A percentile compares a stretch with the other conserved stretches of the same genome.
Evolutionary conservation across 441 rosid species (phyloP).

Genomic region (Flueggea neowawraea): DNA sequence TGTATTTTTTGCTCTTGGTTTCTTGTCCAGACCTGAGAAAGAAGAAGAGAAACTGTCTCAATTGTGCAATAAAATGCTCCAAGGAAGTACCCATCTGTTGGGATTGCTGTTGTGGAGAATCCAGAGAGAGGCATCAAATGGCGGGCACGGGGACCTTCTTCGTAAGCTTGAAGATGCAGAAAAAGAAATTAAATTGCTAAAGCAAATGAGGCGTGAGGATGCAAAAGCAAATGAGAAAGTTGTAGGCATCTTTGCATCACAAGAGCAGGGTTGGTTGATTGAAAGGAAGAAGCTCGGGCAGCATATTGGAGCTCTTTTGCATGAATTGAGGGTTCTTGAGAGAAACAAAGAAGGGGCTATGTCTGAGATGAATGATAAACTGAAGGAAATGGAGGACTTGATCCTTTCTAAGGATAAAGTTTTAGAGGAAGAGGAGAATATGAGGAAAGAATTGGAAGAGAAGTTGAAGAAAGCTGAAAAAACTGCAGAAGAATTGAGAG

Average conservation of each 20-base stretch:
- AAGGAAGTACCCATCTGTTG: conserved; percentile 60
- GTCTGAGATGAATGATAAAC: conserved; percentile 38
- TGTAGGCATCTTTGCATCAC: conserved; percentile 75
- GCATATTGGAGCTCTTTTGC: conserved; percentile 57
- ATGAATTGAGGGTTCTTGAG: conserved; percentile 45
- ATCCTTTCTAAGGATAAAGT: conserved; percentile 51
- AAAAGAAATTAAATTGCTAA: conserved; percentile 52
- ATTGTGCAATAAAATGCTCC: conserved; percentile 51
- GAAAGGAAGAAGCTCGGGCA: conserved; percentile 61
- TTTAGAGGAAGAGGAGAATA: conserved; percentile 48
- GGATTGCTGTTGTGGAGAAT: conserved; percentile 68
- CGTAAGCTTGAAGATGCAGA: conserved; percentile 49
- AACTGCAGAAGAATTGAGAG: conserved; percentile 48
- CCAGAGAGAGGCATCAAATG: conserved; percentile 36
- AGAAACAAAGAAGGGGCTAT: conserved; percentile 43
- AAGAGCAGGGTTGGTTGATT: conserved; percentile 76
- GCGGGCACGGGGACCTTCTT: conserved; percentile 32
- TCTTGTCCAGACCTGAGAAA: conserved; percentile 31
- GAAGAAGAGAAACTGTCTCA: conserved; percentile 50
- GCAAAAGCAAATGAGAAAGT: conserved; percentile 95
- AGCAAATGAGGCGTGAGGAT: conserved; percentile 65
- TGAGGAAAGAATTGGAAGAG: conserved; percentile 56
- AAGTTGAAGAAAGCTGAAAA: conserved; percentile 43
- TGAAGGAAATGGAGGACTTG: conserved; percentile 52
- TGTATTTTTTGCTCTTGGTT: conserved; percentile 46